Base-by-base conservation (phyloP, 495 filamentous ascomycete genomes). In the Acidomyces sp. region DNA sequence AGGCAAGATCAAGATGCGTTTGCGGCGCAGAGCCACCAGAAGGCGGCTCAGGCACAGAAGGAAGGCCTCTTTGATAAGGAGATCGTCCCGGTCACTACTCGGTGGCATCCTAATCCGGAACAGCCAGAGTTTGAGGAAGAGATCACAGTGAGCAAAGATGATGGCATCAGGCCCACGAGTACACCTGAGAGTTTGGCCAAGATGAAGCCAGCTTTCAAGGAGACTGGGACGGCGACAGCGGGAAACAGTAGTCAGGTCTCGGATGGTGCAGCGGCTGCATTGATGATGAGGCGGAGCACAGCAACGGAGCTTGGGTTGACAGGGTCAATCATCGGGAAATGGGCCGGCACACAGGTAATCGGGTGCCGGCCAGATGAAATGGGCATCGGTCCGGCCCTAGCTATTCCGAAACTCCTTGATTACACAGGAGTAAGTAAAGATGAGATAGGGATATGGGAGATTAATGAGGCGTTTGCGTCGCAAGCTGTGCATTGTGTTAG, bases 391-490 rank as follows among this genome's bases (percentile, higher is more conserved):
- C 86, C 86, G 9, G 82, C 84, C 4, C 52, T 90, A 21, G 86
- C 83, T 1, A 85, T 94, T 29, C 86, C 87, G 19, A 82, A 79
- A 56, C 66, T 93, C 29, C 62, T 93, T 15, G 55, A 68, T 34
- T 67, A 70, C 39, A 67, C 79, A 7, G 83, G 77, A 13, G 45
- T 93, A 25, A 52, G 53, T 34, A 74, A 65, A 4, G 62, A 65
- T 7, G 83, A 95, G 34, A 77, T 95, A 0, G 72, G 78, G 4
- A 64, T 88, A n/a, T 94, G 85, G 85, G 87, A 95, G 69, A 78
- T 95, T 57, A 95, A 94, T 60, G 87, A 94, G 69, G 86, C 87
- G 15, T 95, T 93, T 62, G 87, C 87, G 3, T 82, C 78, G 39
- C 87, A 95, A 64, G 78, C 82, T 10, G 56, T 94, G 7, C 82